Evolutionary conservation across 176 grass and related monocot genomes (phyloP), one percentile per base, ranked within the genome.

Genomic region (Dendrocalamus sinicus): DNA sequence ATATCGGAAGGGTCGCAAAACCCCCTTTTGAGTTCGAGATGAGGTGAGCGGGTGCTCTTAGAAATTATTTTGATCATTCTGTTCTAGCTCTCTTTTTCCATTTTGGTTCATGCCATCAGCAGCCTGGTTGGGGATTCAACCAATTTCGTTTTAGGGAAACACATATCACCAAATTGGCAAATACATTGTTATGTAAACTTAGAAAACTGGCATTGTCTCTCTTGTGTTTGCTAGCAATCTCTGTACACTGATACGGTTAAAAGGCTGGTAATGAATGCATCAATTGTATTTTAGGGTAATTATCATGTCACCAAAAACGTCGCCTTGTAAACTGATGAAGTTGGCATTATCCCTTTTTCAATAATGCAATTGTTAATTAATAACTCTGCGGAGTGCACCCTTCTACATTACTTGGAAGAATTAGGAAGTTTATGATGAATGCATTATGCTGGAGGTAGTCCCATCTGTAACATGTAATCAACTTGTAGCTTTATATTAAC

Each of bases 21-120:
- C 26, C 24, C 24, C 24, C 12, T 15, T 30, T 65, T 65, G 60
- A 28, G 6, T 32, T 65, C 62, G 30, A 65, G 23, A 65, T 32
- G 6, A 32, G 6, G 26, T 32, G 26, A 23, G 8, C 13, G 13
- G 28, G 16, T 10, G 62, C 11, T 65, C 5, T 2, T 41, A 53
- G 35, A 41, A 81, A 67, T 24, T 68, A 65, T 65, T 28, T 65
- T 15, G 51, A 58, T 32, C 67, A 23, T 86, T 70, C 53, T 86
- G 24, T 65, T 65, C 5, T 50, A 51, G 45, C 22, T 46, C 43
- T 58, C n/a, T 7, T 19, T 79, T 51, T 60, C 41, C 19, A 60
- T 86, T 77, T 69, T 70, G 13, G 60, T 14, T 83, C 67, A 45
- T 82, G 24, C 5, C 40, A 37, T 53, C 6, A 37, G 24, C 50